These are phyloP conservation scores for Tubosaeta brunneosetosa DNA, from an alignment of 768 basidiomycete species.

Conservation along the genomic window DNA sequence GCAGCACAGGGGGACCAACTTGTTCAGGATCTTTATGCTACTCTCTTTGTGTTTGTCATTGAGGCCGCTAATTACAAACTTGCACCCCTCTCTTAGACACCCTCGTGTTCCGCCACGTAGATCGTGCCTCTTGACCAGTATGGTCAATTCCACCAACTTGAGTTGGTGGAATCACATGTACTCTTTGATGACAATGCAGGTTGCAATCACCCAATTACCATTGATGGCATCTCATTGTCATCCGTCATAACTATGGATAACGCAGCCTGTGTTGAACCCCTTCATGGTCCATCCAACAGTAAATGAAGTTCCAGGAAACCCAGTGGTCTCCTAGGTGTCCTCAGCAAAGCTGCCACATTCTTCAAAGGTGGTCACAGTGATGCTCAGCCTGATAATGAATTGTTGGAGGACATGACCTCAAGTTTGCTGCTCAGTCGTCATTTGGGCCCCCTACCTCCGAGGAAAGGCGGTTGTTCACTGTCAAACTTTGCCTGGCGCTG, in stretches of 20 bases:
- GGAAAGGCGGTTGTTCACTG: conserved; percentile 43
- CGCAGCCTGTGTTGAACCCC: conserved; percentile 50
- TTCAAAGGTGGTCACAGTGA: conserved; percentile 49
- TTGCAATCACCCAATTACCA: conserved; percentile 40
- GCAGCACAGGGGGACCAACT: conserved; percentile 50
- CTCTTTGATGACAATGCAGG: conserved; percentile 49
- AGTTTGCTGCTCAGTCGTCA: conserved; percentile 48
- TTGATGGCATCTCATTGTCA: conserved; percentile 52
- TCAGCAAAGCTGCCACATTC: conserved; percentile 48
- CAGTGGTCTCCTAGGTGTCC: conserved; percentile 53
- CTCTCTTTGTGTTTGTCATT: conserved; percentile 58
- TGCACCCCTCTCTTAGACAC: conserved; percentile 40
- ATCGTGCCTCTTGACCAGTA: conserved; percentile 53
- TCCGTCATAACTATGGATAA: conserved; percentile 50
- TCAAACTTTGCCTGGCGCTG: too few species aligned
- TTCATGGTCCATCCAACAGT: conserved; percentile 48
- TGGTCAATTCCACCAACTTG: conserved; percentile 59
- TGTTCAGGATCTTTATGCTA: conserved; percentile 56
- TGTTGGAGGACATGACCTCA: conserved; percentile 47
- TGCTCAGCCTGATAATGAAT: conserved; percentile 44
- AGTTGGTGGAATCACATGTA: conserved; percentile 55
- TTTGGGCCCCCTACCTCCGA: conserved; percentile 37
- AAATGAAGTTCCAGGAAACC: conserved; percentile 48
- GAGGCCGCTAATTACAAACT: conserved; percentile 60
- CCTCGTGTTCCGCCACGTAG: conserved; percentile 39